phyloP scores from a whole-genome alignment of 2,329 filamentous ascomycete species.

The Aspergillus vadensis region DNA sequence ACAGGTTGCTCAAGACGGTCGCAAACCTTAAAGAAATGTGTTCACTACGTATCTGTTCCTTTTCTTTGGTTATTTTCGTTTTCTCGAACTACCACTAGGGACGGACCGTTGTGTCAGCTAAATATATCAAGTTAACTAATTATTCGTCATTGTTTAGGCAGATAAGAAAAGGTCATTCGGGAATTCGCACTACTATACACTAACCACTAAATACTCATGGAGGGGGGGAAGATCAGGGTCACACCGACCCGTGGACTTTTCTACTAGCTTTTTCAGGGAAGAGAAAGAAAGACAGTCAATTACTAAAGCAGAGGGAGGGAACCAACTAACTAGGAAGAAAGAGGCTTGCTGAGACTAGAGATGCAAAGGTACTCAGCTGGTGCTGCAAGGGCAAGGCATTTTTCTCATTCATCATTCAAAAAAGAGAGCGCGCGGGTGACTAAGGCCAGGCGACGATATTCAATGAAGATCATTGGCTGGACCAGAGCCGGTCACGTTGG shows the following conservation, averaged over 20 bases:
- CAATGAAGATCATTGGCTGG: slow-evolving; percentile 20
- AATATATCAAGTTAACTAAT: not conserved
- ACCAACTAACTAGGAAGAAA: not conserved
- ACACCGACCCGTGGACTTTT: not conserved
- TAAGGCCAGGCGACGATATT: slow-evolving; percentile 10
- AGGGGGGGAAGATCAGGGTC: not conserved
- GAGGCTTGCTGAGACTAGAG: not conserved
- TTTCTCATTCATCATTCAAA: slow-evolving; percentile 3
- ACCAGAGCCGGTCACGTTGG: slow-evolving; percentile 38
- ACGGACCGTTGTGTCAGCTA: not conserved
- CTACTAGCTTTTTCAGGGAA: too few relatives aligned
- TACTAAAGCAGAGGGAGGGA: too few relatives aligned
- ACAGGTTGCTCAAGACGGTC: not conserved
- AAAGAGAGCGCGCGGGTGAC: not conserved
- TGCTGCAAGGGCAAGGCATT: slow-evolving; percentile 16
- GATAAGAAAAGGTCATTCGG: too few relatives aligned
- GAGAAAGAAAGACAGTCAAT: too few relatives aligned
- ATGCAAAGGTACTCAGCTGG: not conserved
- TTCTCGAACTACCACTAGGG: too few relatives aligned
- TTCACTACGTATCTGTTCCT: not conserved
- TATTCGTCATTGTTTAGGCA: too few relatives aligned
- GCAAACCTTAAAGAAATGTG: not conserved
- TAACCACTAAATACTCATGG: too few relatives aligned
- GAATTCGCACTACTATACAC: too few relatives aligned
- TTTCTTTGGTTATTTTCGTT: not conserved